phyloP scores from a whole-genome alignment of 257 asterid species.

The Nicotiana benthamiana region DNA sequence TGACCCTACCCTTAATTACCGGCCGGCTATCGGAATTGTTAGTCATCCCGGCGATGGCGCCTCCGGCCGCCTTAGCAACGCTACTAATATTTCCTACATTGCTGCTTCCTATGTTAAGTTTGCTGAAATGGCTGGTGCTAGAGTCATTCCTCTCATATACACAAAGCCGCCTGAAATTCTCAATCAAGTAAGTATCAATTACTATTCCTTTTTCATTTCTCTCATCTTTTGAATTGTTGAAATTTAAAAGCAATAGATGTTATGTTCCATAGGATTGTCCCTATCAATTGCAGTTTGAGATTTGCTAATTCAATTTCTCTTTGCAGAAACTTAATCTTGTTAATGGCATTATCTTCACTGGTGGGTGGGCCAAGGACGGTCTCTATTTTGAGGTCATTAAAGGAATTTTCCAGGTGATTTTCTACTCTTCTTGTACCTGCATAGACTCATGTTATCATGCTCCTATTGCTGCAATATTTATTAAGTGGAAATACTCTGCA shows the following conservation, averaged over 20 bases:
- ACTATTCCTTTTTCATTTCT: neutral
- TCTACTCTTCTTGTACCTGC: neutral
- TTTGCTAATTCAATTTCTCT: slow-evolving; percentile 14
- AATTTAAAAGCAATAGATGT: too few species aligned
- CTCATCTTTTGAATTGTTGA: too few species aligned
- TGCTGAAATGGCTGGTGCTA: slow-evolving; percentile 83
- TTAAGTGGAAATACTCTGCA: neutral
- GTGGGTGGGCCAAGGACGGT: slow-evolving; percentile 82
- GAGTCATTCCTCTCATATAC: slow-evolving; percentile 78
- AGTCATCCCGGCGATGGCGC: slow-evolving; percentile 96
- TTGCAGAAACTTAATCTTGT: slow-evolving; percentile 85
- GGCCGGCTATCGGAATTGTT: slow-evolving; percentile 78
- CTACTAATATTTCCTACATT: slow-evolving; percentile 59
- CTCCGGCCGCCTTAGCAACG: slow-evolving; percentile 70
- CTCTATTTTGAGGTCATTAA: slow-evolving; percentile 53
- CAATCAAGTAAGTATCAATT: slow-evolving; percentile 20
- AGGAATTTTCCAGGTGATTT: slow-evolving; percentile 60
- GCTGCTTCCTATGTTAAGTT: slow-evolving; percentile 95
- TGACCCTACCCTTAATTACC: slow-evolving; percentile 52
- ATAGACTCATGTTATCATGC: neutral
- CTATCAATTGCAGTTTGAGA: slow-evolving; percentile 1
- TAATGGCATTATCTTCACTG: slow-evolving; percentile 88
- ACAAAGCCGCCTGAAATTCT: slow-evolving; percentile 62
- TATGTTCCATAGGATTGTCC: too few species aligned
- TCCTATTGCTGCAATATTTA: neutral